Conservation (phyloP, 768 basidiomycete genomes). For the Mycena chlorophos region DNA sequence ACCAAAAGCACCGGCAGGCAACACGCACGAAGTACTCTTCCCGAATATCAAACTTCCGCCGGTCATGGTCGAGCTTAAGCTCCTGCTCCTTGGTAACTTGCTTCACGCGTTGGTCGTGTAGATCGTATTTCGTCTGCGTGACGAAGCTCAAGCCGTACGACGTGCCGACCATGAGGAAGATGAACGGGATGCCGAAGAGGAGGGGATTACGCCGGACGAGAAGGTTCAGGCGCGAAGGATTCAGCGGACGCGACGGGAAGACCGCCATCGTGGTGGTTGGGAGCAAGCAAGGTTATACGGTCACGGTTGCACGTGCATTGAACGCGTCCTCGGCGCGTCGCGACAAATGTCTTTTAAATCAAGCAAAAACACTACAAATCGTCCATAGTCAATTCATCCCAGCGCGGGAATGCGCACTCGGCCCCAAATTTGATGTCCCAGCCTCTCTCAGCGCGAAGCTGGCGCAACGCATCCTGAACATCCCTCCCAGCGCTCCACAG, state of each 20-base stretch:
- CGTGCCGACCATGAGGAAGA: conserved; percentile 80
- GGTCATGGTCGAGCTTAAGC: conserved; percentile 63
- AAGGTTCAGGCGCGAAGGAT: conserved; percentile 39
- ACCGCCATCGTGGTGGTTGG: conserved; percentile 41
- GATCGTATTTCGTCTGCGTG: conserved; percentile 89
- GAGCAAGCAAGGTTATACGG: no score
- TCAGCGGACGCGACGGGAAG: conserved; percentile 52
- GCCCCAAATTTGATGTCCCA: not conserved
- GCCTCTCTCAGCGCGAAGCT: not conserved
- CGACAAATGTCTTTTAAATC: no score
- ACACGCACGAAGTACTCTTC: conserved; percentile 88
- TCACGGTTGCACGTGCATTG: no score
- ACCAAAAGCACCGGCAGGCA: not conserved
- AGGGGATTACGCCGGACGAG: conserved; percentile 60
- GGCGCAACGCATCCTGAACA: not conserved
- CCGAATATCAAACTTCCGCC: conserved; percentile 86
- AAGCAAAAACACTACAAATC: not conserved
- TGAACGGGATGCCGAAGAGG: conserved; percentile 84
- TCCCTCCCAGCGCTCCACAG: not conserved
- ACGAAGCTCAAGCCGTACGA: conserved; percentile 82
- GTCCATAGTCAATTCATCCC: not conserved
- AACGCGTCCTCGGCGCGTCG: no score
- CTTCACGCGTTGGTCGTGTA: conserved; percentile 77
- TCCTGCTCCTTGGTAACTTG: conserved; percentile 81
- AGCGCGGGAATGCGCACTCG: not conserved